Evolutionary conservation across 2,329 filamentous ascomycete genomes (phyloP).

Genomic region (Ascosphaera aggregata): DNA sequence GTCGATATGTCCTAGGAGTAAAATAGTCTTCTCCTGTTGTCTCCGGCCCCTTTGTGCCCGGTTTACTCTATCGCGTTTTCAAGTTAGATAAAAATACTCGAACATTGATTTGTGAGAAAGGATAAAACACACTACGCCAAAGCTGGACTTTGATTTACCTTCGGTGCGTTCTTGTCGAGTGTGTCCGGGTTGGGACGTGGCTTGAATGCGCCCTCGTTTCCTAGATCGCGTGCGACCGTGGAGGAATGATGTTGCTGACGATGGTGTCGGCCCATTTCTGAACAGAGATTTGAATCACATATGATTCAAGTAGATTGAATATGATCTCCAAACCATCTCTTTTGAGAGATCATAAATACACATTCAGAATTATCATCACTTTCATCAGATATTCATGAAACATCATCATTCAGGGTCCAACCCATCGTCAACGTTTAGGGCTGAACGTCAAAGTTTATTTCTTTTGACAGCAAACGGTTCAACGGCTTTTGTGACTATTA

Average conservation of each 20-base stretch:
- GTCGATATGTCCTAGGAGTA: not conserved
- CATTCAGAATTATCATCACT: no score
- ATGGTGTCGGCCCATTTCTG: no score
- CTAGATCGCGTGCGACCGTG: not conserved
- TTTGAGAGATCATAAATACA: no score
- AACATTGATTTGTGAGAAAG: not conserved
- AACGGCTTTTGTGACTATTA: no score
- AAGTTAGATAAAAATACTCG: not conserved
- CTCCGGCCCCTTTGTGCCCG: not conserved
- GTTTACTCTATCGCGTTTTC: not conserved
- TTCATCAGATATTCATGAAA: no score
- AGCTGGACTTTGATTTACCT: not conserved
- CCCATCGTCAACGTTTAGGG: no score
- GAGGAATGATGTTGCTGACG: not conserved
- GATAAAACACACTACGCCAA: not conserved
- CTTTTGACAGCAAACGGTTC: no score
- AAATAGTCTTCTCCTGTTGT: not conserved
- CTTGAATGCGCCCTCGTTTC: not conserved
- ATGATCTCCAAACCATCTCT: not conserved
- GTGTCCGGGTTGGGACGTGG: not conserved
- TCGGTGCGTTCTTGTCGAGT: not conserved
- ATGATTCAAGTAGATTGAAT: not conserved
- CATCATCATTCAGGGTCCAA: no score
- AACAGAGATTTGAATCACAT: not conserved
- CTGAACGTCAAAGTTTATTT: no score